These are phyloP conservation scores for Kodamaea plutei DNA, from an alignment of 1,139 yeast species.

Conservation along the genomic window DNA sequence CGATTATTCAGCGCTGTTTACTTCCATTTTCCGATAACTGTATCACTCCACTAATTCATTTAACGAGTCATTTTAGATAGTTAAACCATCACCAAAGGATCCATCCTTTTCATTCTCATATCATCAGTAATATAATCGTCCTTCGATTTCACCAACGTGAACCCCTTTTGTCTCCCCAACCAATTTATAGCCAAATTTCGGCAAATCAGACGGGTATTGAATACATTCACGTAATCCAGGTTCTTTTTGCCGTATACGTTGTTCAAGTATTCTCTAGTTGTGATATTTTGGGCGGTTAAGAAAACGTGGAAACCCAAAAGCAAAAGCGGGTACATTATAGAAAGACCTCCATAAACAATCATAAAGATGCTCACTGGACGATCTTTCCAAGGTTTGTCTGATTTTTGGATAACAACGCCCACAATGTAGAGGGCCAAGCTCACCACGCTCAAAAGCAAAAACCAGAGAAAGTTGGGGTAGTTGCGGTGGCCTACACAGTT, in stretches of 20 bases:
- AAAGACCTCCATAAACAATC: constrained; percentile 41
- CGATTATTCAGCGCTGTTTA: too few species aligned
- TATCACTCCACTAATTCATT: not conserved
- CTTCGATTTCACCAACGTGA: constrained; percentile 33
- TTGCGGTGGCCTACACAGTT: constrained; percentile 39
- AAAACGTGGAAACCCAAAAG: constrained; percentile 51
- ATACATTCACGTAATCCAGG: constrained; percentile 36
- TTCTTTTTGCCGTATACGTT: constrained; percentile 22
- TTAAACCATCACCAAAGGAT: constrained; percentile 9
- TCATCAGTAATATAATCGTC: constrained; percentile 40
- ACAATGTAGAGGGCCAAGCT: constrained; percentile 20
- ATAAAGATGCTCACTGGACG: constrained; percentile 47
- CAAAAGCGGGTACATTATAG: constrained; percentile 50
- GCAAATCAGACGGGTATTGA: constrained; percentile 30
- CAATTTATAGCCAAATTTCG: constrained; percentile 46
- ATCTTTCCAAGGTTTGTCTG: constrained; percentile 5
- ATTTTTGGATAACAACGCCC: constrained; percentile 23
- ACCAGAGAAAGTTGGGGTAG: constrained; percentile 41
- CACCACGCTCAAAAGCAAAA: constrained; percentile 22
- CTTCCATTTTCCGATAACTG: not conserved
- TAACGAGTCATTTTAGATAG: too few species aligned
- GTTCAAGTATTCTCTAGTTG: constrained; percentile 66
- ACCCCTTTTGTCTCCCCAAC: constrained; percentile 48
- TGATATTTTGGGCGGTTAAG: constrained; percentile 54
- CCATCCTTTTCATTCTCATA: constrained; percentile 31